A percentile compares a stretch with the other conserved stretches of the same genome.
phyloP scores from a whole-genome alignment of 2,329 filamentous ascomycete species.

The Davidsoniella neocaledoniae region DNA sequence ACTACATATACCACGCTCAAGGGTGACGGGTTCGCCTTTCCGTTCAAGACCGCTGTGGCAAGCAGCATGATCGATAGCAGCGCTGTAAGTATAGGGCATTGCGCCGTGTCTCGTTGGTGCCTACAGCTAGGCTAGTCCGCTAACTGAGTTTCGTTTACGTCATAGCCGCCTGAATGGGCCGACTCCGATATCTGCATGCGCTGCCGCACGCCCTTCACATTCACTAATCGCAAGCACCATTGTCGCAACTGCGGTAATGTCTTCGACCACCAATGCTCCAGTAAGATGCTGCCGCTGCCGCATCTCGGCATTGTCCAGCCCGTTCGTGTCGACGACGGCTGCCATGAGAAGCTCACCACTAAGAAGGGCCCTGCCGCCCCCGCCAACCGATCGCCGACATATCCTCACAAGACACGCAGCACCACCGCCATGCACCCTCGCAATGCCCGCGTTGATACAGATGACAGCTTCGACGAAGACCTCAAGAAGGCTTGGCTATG shows the following conservation, averaged over 20 bases:
- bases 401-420: slow-evolving; percentile 46
- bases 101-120: background rate
- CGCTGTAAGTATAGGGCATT: slow-evolving; percentile 45
- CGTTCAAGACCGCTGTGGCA: slow-evolving; percentile 70
- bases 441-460: slow-evolving; percentile 52
- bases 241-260: slow-evolving; percentile 96
- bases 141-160: background rate
- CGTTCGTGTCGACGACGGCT: slow-evolving; percentile 91
- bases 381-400: slow-evolving; percentile 30
- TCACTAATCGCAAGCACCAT: slow-evolving; percentile 96
- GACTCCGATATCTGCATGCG: slow-evolving; percentile 99
- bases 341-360: slow-evolving; percentile 74
- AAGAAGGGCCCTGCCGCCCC: slow-evolving; percentile 31
- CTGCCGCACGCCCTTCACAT: slow-evolving; percentile 86
- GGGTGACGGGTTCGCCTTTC: slow-evolving; percentile 63
- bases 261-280: slow-evolving; percentile 89
- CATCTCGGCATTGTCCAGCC: slow-evolving; percentile 84
- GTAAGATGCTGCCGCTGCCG: slow-evolving; percentile 72
- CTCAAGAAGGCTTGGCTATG: slow-evolving; percentile 91
- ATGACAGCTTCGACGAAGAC: slow-evolving; percentile 88
- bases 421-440: slow-evolving; percentile 70
- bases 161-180: slow-evolving; percentile 82
- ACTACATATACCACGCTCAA: slow-evolving; percentile 75
- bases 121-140: background rate
- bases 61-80: slow-evolving; percentile 97